Evolutionary conservation across 495 filamentous ascomycete genomes (phyloP).

Genomic region (Lichenothelia convexa): DNA sequence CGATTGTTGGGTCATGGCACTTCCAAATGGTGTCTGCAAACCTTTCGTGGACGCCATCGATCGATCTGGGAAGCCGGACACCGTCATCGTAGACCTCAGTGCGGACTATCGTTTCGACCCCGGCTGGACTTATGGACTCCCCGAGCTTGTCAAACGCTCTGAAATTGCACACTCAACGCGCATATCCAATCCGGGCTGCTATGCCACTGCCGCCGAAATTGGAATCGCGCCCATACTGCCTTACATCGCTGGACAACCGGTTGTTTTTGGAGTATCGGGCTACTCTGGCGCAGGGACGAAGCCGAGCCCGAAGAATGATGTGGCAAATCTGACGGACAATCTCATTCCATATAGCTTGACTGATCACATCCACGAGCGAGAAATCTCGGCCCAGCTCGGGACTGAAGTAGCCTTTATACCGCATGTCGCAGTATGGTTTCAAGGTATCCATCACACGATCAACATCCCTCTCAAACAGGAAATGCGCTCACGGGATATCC

Average conservation of each 20-base stretch:
- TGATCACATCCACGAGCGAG: conserved; percentile 89
- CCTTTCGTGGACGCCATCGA: conserved; percentile 88
- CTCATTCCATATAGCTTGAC: conserved; percentile 85
- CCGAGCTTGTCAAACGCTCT: conserved; percentile 62
- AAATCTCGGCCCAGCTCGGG: conserved; percentile 68
- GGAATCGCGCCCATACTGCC: conserved; percentile 71
- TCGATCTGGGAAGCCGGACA: conserved; percentile 48
- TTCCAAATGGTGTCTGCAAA: conserved; percentile 94
- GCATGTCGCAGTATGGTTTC: conserved; percentile 94
- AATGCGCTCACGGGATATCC: conserved; percentile 80
- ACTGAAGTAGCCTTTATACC: conserved; percentile 71
- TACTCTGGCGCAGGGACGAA: conserved; percentile 97
- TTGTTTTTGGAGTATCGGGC: conserved; percentile 81
- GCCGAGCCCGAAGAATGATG: conserved; percentile 88
- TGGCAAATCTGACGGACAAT: conserved; percentile 71
- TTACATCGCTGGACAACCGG: conserved; percentile 63
- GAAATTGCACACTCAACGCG: conserved; percentile 67
- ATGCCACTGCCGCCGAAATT: conserved; percentile 89
- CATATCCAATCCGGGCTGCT: conserved; percentile 91
- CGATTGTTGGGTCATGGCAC: conserved; percentile 96
- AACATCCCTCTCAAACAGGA: conserved; percentile 66
- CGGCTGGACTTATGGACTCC: conserved; percentile 89
- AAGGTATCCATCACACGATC: conserved; percentile 86
- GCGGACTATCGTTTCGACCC: conserved; percentile 89
- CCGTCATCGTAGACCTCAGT: conserved; percentile 79